Percentiles rank a stretch among this genome's conserved stretches.
Evolutionary conservation across 169 alveolate genomes (phyloP).

Genomic region (Perkinsus olseni): DNA sequence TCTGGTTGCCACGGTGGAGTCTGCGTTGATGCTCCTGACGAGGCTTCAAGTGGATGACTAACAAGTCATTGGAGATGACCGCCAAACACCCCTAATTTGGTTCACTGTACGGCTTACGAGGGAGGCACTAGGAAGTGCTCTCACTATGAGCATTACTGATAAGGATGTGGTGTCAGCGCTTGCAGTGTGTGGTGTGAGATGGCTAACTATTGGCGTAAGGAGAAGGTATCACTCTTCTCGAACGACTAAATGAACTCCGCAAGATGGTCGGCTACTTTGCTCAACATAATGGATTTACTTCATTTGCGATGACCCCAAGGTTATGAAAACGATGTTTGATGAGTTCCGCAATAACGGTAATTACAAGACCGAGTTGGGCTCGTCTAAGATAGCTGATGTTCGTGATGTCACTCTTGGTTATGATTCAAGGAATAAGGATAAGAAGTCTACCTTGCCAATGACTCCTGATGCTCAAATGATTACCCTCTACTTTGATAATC

Average conservation of each 20-base stretch:
- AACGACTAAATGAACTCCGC: no score
- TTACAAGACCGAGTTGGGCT: slow-evolving; percentile 27
- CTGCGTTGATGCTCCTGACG: no score
- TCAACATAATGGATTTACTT: no score
- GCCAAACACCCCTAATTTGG: slow-evolving; percentile 25
- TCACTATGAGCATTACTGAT: slow-evolving; percentile 38
- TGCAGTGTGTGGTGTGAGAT: slow-evolving; percentile 40
- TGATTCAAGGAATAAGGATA: slow-evolving; percentile 35
- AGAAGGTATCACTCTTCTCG: no score
- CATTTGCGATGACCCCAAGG: no score
- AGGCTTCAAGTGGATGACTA: slow-evolving; percentile 44
- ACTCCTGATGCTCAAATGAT: slow-evolving; percentile 31
- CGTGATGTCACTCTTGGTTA: slow-evolving; percentile 47
- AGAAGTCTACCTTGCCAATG: slow-evolving; percentile 37
- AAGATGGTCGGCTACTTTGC: no score
- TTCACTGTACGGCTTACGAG: no score
- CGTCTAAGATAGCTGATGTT: slow-evolving; percentile 30
- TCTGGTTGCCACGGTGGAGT: no score
- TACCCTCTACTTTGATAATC: slow-evolving; percentile 39
- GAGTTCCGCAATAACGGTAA: slow-evolving; percentile 36
- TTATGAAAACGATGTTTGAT: slow-evolving; percentile 32
- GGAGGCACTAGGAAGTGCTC: slow-evolving; percentile 47
- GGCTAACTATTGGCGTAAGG: no score
- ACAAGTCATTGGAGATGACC: slow-evolving; percentile 31
- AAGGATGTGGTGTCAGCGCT: slow-evolving; percentile 53